These are phyloP conservation scores for Triglochin maritima DNA, from an alignment of 106 monocot genomes.

Conservation along the genomic window DNA sequence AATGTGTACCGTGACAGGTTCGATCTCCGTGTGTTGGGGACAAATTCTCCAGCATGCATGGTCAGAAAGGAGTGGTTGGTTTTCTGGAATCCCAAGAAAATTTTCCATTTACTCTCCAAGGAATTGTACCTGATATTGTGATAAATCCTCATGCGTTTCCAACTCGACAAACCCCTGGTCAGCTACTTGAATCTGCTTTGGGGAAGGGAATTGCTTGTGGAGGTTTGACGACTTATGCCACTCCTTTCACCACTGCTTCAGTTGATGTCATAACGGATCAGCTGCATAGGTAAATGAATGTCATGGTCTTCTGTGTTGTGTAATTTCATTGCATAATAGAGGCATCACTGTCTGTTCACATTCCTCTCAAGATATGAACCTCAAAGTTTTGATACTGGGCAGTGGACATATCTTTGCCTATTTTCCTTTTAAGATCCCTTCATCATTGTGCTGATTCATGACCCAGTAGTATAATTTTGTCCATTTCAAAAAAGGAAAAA, in stretches of 20 bases:
- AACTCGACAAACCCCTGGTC: conserved; percentile 92
- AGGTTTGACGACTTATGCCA: conserved; percentile 47
- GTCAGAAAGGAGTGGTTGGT: conserved; percentile 95
- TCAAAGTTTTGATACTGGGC: too few species aligned
- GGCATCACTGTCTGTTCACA: too few species aligned
- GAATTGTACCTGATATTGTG: conserved; percentile 94
- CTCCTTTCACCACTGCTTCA: conserved; percentile 87
- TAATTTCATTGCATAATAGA: neutral
- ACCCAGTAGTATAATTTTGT: too few species aligned
- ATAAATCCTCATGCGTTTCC: conserved; percentile 97
- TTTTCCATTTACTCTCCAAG: conserved; percentile 74
- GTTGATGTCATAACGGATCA: conserved; percentile 72
- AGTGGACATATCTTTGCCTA: too few species aligned
- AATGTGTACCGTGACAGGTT: conserved; percentile 25
- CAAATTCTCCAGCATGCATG: conserved; percentile 99
- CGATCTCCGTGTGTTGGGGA: conserved; percentile 77
- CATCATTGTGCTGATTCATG: too few species aligned
- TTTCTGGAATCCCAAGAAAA: conserved; percentile 92
- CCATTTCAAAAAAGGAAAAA: too few species aligned
- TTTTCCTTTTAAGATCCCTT: too few species aligned
- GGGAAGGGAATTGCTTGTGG: conserved; percentile 75
- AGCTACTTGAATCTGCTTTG: conserved; percentile 87
- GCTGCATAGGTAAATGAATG: conserved; percentile 56
- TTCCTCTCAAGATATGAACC: too few species aligned
- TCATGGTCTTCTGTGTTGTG: neutral